Evolutionary conservation across 257 asterid species (phyloP).

Genomic region (Solanum ossicruentum): DNA sequence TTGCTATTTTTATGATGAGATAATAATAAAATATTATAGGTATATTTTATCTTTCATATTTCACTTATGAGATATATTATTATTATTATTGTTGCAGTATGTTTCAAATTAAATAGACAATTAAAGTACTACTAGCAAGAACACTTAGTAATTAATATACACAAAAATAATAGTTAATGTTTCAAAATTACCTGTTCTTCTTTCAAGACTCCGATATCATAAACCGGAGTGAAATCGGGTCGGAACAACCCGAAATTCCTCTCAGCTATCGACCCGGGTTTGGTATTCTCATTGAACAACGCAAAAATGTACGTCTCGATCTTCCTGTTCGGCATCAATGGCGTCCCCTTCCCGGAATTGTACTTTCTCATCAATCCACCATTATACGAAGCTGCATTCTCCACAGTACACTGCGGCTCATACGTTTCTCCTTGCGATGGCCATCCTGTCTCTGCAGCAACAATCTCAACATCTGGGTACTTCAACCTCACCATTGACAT

Average conservation of each 20-base stretch:
- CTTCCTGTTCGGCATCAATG: slow-evolving; percentile 61
- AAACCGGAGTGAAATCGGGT: slow-evolving; percentile 61
- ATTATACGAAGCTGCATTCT: slow-evolving; percentile 62
- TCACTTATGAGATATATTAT: no score
- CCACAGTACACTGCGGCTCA: slow-evolving; percentile 55
- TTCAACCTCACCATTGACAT: slow-evolving; percentile 63
- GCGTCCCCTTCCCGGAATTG: slow-evolving; percentile 54
- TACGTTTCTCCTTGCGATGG: slow-evolving; percentile 44
- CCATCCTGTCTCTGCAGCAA: slow-evolving; percentile 92
- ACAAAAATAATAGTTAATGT: not conserved
- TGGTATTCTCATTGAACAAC: slow-evolving; percentile 68
- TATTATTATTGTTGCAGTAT: no score
- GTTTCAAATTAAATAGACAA: no score
- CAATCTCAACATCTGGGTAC: slow-evolving; percentile 60
- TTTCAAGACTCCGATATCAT: slow-evolving; percentile 54
- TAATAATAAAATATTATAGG: no score
- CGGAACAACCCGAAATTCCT: slow-evolving; percentile 77
- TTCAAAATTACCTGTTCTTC: not conserved
- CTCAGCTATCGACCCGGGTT: slow-evolving; percentile 53
- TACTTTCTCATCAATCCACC: slow-evolving; percentile 46
- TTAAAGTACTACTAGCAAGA: not conserved
- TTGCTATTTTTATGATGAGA: no score
- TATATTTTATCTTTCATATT: no score
- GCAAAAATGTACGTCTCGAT: slow-evolving; percentile 54
- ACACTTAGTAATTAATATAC: not conserved